phyloP scores from a whole-genome alignment of 495 filamentous ascomycete species.

The Aspergillus steynii region DNA sequence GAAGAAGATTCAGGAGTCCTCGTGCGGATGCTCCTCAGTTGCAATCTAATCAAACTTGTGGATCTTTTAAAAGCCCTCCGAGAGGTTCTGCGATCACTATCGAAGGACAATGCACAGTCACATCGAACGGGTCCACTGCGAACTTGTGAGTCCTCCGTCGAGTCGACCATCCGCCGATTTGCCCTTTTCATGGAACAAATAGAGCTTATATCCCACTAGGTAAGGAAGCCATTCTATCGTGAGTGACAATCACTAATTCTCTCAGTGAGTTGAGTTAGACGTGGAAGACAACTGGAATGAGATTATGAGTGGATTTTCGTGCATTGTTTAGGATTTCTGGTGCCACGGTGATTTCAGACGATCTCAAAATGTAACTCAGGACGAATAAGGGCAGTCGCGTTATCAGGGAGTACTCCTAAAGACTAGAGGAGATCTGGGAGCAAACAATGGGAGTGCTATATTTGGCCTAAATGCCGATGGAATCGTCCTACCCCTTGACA shows the following conservation, averaged over 20 bases:
- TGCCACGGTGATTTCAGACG: neutral
- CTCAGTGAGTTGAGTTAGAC: neutral
- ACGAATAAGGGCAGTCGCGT: neutral
- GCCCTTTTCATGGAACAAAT: conserved; percentile 30
- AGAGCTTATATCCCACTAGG: conserved; percentile 8
- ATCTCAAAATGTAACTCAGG: neutral
- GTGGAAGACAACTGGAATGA: neutral
- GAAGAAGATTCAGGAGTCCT: conserved; percentile 29
- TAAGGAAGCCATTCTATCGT: conserved; percentile 3
- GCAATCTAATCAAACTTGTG: conserved; percentile 26
- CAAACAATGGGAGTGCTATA: neutral
- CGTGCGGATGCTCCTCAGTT: conserved; percentile 27
- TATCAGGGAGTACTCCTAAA: neutral
- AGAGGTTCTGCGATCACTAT: conserved; percentile 17
- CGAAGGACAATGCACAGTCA: conserved; percentile 15
- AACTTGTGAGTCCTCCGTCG: conserved; percentile 26
- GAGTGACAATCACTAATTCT: neutral
- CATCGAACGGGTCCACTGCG: conserved; percentile 19
- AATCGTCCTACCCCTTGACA: no score
- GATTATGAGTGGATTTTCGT: neutral
- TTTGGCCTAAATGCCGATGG: neutral
- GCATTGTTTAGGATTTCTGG: neutral
- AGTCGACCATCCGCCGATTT: conserved; percentile 26
- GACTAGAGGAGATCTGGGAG: no score
- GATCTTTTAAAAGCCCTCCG: conserved; percentile 27